phyloP scores from a whole-genome alignment of 2,329 filamentous ascomycete species.

The Ilyonectria sp. region DNA sequence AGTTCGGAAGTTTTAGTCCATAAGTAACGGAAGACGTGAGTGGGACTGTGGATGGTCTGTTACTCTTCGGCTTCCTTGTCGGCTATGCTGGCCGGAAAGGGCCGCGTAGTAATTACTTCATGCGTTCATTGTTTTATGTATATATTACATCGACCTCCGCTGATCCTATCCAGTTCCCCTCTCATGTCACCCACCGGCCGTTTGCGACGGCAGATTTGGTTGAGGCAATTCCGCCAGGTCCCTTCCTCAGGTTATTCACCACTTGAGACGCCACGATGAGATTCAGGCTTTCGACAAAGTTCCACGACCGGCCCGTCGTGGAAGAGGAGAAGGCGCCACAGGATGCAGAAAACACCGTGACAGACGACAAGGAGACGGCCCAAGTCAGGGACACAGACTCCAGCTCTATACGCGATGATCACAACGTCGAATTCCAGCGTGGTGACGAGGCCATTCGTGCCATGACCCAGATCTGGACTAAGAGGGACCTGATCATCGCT shows the following conservation, averaged over 20 bases:
- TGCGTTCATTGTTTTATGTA: background rate
- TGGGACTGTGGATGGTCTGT: constrained; percentile 1
- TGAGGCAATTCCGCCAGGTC: background rate
- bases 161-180: background rate
- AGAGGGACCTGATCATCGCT: constrained; percentile 13
- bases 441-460: constrained; percentile 27
- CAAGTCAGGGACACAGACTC: background rate
- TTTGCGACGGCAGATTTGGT: background rate
- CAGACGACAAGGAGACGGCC: constrained; percentile 15
- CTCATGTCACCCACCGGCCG: background rate
- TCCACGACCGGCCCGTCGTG: constrained; percentile 19
- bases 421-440: constrained; percentile 20
- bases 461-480: constrained; percentile 28
- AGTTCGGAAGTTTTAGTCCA: background rate
- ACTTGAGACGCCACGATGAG: constrained; percentile 10
- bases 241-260: background rate
- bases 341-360: constrained; percentile 14
- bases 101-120: background rate
- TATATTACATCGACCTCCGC: background rate
- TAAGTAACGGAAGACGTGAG: constrained; percentile 11
- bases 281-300: constrained; percentile 11
- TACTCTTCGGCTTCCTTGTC: background rate
- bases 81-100: background rate
- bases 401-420: constrained; percentile 1
- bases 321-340: constrained; percentile 12